Evolutionary conservation across 1,284 basidiomycete species (phyloP), one percentile per base, ranked within the genome.

Genomic region (Leccinum subfulvum): DNA sequence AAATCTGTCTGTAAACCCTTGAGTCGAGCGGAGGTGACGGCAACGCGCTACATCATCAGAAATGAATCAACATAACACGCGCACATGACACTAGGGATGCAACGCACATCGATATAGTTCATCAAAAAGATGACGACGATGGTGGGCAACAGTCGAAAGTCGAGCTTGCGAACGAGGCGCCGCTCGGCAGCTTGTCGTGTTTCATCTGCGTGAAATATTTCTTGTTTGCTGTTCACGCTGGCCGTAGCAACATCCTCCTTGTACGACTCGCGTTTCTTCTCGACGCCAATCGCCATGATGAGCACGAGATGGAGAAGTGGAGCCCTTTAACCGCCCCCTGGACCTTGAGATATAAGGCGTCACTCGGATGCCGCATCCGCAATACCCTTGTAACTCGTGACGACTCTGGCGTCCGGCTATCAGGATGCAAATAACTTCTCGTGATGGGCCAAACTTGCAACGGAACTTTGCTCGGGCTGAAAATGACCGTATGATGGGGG

Each of bases 91-190:
- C 8, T 35, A 49, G 39, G 18, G 16, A 52, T 28, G 16, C 58
- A 13, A 76, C 81, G 65, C 62, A 88, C 87, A 70, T 88, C 86
- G 59, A 89, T 87, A 69, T 87, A 88, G 68, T 89, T 89, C 84
- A 89, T 84, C 60, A 90, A 80, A 68, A 79, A 88, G 56, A 89
- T 85, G 39, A 86, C 57, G 55, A 87, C 79, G 61, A 90, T 82
- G 1, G 83, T 85, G 0, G 87, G 87, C 57, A 90, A 69, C 0
- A 89, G 74, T 33, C 88, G 78, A 63, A 75, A 76, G 64, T 89
- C 88, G 55, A 90, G 77, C 68, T 81, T 85, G 54, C 83, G 78
- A 35, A 84, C 74, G 4, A 86, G 77, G 57, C 65, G 77, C 55
- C 74, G 75, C 69, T 83, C 83, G 2, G 75, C 78, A 26, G 44